phyloP scores from a whole-genome alignment of 768 basidiomycete species.

The Ramaria sp. region DNA sequence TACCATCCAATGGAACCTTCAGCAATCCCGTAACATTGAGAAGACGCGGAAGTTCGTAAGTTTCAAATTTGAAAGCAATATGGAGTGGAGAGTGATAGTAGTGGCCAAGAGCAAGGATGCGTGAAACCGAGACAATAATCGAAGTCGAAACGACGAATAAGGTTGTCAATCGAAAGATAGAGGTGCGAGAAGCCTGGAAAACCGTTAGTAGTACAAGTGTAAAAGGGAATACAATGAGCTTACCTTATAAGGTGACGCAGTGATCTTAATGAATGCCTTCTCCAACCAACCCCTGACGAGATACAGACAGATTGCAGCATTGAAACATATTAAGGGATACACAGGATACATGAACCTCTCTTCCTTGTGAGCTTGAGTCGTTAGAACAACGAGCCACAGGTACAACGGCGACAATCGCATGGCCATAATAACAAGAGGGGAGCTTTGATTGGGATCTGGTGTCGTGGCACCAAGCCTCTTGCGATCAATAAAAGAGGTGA shows the following conservation, averaged over 20 bases:
- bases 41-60: slow-evolving; percentile 68
- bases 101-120: slow-evolving; percentile 69
- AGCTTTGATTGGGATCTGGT: slow-evolving; percentile 48
- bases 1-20: slow-evolving; percentile 27
- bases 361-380: slow-evolving; percentile 86
- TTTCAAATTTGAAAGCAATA: slow-evolving; percentile 59
- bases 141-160: slow-evolving; percentile 55
- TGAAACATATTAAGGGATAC: slow-evolving; percentile 87
- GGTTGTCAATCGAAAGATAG: slow-evolving; percentile 69
- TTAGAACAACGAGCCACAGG: slow-evolving; percentile 78
- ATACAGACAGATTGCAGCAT: slow-evolving; percentile 83
- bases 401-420: slow-evolving; percentile 83
- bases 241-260: slow-evolving; percentile 79
- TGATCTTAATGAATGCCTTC: slow-evolving; percentile 56
- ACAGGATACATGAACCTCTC: slow-evolving; percentile 98
- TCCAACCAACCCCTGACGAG: slow-evolving; percentile 84
- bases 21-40: slow-evolving; percentile 64
- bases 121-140: slow-evolving; percentile 61
- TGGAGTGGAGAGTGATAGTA: slow-evolving; percentile 90
- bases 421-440: slow-evolving; percentile 67
- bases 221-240: slow-evolving; percentile 18
- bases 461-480: slow-evolving; percentile 56
- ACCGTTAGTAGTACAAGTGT: neutral
- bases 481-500: slow-evolving; percentile 68
- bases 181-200: slow-evolving; percentile 60